These are phyloP conservation scores for Elymus sibiricus DNA, from an alignment of 176 grass and related monocot species.

Conservation along the genomic window DNA sequence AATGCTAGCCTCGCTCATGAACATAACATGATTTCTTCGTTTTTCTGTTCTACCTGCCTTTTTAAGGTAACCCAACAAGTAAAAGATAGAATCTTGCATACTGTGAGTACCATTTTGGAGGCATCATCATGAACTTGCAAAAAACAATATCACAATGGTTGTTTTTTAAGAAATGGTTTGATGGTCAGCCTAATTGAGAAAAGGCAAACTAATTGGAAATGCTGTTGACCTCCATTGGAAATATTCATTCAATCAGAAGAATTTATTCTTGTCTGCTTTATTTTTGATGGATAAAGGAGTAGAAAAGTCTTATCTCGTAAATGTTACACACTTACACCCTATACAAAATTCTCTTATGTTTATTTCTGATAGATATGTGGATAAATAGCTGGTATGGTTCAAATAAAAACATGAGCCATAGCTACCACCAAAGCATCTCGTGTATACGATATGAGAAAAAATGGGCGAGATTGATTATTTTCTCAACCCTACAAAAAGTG, in stretches of 20 bases:
- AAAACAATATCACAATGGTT: too few species aligned
- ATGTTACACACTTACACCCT: neutral
- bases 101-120: too few species aligned
- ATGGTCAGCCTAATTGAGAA: too few species aligned
- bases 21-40: neutral
- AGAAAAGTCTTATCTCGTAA: neutral
- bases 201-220: too few species aligned
- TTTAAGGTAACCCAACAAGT: too few species aligned
- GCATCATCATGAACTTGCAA: neutral
- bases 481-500: neutral
- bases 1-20: neutral
- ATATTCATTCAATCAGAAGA: too few species aligned
- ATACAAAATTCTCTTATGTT: too few species aligned
- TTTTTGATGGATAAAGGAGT: neutral
- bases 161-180: neutral
- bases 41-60: neutral
- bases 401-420: too few species aligned
- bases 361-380: too few species aligned
- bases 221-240: too few species aligned
- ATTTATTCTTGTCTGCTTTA: neutral
- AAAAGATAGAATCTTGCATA: too few species aligned
- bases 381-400: too few species aligned
- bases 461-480: neutral
- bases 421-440: neutral
- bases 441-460: neutral